Conservation (phyloP, 2,329 filamentous ascomycete genomes). For the Pseudocercospora cruenta region DNA sequence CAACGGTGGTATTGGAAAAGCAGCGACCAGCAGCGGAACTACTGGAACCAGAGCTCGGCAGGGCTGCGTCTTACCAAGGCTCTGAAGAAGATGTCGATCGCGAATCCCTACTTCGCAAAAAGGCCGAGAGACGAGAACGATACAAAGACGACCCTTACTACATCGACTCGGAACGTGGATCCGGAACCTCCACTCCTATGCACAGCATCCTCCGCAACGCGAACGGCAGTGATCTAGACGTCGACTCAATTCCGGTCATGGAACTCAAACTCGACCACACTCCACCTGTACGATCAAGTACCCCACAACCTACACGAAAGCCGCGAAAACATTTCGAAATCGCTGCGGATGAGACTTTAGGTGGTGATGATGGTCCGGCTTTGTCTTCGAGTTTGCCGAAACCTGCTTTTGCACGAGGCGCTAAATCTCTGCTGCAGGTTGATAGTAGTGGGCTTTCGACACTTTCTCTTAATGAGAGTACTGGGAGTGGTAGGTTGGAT, state of each 20-base stretch:
- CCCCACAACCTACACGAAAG: constrained; percentile 30
- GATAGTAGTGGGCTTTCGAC: constrained; percentile 81
- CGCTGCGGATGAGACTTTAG: constrained; percentile 53
- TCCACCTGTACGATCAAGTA: constrained; percentile 10
- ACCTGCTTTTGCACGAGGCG: constrained; percentile 44
- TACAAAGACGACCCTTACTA: constrained; percentile 97
- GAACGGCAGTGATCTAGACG: constrained; percentile 79
- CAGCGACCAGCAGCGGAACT: constrained; percentile 47
- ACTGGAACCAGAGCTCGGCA: constrained; percentile 42
- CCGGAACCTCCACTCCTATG: constrained; percentile 73
- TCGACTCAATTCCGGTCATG: constrained; percentile 96
- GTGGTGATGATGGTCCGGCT: constrained; percentile 35
- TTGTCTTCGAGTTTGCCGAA: constrained; percentile 31
- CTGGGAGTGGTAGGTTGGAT: constrained; percentile 55
- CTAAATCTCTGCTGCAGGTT: constrained; percentile 76
- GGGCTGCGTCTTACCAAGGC: constrained; percentile 50
- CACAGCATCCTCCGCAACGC: constrained; percentile 70
- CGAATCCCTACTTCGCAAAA: constrained; percentile 73
- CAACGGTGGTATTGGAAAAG: constrained; percentile 25
- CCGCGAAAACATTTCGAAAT: constrained; percentile 49
- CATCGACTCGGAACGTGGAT: constrained; percentile 60
- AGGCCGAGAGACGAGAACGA: constrained; percentile 75
- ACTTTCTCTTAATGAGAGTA: constrained; percentile 67
- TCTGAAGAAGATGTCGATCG: constrained; percentile 64
- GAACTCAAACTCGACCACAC: constrained; percentile 72